These are phyloP conservation scores for Cryptosporidium muris DNA, from an alignment of 169 alveolate species.

Conservation along the genomic window DNA sequence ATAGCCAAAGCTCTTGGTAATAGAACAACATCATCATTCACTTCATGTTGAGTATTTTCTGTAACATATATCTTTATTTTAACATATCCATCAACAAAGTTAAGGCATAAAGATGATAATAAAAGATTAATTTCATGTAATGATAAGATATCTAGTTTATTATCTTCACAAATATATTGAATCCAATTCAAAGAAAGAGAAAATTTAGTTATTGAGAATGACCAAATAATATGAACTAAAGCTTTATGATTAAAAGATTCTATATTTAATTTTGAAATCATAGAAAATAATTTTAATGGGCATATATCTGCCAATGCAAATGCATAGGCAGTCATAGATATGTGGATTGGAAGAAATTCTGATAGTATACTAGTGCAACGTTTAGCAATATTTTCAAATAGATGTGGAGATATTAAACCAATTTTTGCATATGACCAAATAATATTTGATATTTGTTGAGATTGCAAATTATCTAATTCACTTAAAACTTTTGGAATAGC, in stretches of 20 bases:
- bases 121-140: slow-evolving; percentile 20
- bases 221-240: slow-evolving; percentile 47
- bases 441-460: slow-evolving; percentile 63
- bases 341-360: slow-evolving; percentile 47
- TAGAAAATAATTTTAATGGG: slow-evolving; percentile 19
- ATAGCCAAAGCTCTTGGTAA: slow-evolving; percentile 34
- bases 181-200: slow-evolving; percentile 15
- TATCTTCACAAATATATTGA: slow-evolving; percentile 12
- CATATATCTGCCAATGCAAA: slow-evolving; percentile 48
- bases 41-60: background rate
- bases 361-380: slow-evolving; percentile 14
- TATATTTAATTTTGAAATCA: slow-evolving; percentile 27
- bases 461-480: slow-evolving; percentile 45
- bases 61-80: background rate
- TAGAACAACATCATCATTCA: background rate
- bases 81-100: slow-evolving; percentile 33
- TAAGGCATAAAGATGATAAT: slow-evolving; percentile 10
- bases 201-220: slow-evolving; percentile 35
- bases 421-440: slow-evolving; percentile 65
- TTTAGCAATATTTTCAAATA: slow-evolving; percentile 43
- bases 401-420: slow-evolving; percentile 54
- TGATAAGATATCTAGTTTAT: slow-evolving; percentile 4
- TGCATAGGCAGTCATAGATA: slow-evolving; percentile 62
- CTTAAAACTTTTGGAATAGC: slow-evolving; percentile 53
- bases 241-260: slow-evolving; percentile 45